Base-by-base conservation (phyloP, 2,329 filamentous ascomycete genomes). In the Aspergillus sp. region DNA sequence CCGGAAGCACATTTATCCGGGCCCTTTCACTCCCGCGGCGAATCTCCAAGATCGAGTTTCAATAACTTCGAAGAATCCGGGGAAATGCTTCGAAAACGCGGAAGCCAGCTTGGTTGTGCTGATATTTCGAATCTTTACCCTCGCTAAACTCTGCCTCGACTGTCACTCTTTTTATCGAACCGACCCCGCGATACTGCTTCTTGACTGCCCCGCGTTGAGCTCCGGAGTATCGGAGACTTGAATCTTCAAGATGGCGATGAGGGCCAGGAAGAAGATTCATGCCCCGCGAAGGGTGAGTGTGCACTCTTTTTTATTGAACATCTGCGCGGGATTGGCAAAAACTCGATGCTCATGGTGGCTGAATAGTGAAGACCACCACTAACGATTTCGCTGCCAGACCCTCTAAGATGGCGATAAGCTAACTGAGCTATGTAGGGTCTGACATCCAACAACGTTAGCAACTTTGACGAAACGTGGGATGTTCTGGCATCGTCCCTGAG, bases 401-500 rank as follows among this genome's bases (percentile, higher is more conserved):
- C 48, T 45, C 38, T 39, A 17, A 25, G 47, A 47, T 58, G 41
- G 58, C 51, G 7, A 15, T 17, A 37, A 43, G 42, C 42, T 48
- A 46, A 52, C 38, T 10, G 48, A 19, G 7, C 13, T 35, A n/a
- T 4, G 13, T 60, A 85, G 82, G 79, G 80, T 49, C 66, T 83
- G 19, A 60, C 64, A 3, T 75, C 74, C 49, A 63, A 60, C 51
- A 82, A 85, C 55, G 75, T 78, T 7, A 77, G 86, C 58, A 88
- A 94, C 56, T 95, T 95, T 63, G 87, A 95, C n/a, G 76, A 80
- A 2, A 87, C 84, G 58, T 98, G 93, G 93, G 75, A 76, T 12
- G 81, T 83, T 41, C 80, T 98, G 6, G 77, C 83, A 41, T 79
- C 83, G 43, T 90, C 91, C 3, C 80, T 98, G 45, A 77, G 75